Evolutionary conservation across 176 grass and related monocot genomes (phyloP).

Genomic region (Cenchrus purpureus): DNA sequence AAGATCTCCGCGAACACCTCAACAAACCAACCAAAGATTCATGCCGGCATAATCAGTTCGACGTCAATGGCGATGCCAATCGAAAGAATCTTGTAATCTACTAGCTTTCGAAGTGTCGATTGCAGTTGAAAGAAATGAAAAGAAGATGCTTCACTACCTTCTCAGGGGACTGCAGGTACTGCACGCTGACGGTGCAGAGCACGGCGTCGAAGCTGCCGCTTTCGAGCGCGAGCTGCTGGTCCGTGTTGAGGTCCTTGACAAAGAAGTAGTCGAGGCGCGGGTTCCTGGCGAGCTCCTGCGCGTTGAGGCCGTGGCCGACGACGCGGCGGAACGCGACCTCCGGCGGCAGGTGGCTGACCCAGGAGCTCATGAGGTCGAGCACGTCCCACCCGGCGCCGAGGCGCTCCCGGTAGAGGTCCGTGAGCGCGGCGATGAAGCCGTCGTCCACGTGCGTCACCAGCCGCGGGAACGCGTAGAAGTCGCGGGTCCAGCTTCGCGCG

Average conservation of each 20-base stretch:
- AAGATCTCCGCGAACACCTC: constrained; percentile 90
- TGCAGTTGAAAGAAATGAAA: neutral
- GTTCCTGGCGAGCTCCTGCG: constrained; percentile 85
- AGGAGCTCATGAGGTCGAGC: constrained; percentile 97
- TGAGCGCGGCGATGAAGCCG: constrained; percentile 75
- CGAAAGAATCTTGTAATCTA: neutral
- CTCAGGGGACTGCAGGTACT: constrained; percentile 82
- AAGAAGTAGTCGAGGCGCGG: constrained; percentile 78
- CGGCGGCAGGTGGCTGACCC: constrained; percentile 89
- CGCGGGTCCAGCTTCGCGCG: constrained; percentile 75
- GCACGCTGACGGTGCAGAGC: constrained; percentile 81
- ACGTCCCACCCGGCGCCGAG: constrained; percentile 57
- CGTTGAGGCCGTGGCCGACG: constrained; percentile 89
- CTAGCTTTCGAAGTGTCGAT: neutral
- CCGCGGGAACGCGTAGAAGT: constrained; percentile 86
- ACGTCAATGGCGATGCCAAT: neutral
- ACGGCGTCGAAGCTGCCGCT: constrained; percentile 65
- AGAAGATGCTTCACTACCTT: constrained; percentile 38
- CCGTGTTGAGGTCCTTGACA: constrained; percentile 86
- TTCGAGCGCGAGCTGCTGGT: constrained; percentile 62
- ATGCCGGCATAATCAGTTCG: neutral
- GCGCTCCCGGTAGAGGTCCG: constrained; percentile 69
- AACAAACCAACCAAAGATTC: neutral
- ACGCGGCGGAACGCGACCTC: constrained; percentile 59
- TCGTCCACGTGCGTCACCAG: constrained; percentile 91